These are phyloP conservation scores for Pichia sp. DNA, from an alignment of 1,139 yeast genomes.

Conservation along the genomic window DNA sequence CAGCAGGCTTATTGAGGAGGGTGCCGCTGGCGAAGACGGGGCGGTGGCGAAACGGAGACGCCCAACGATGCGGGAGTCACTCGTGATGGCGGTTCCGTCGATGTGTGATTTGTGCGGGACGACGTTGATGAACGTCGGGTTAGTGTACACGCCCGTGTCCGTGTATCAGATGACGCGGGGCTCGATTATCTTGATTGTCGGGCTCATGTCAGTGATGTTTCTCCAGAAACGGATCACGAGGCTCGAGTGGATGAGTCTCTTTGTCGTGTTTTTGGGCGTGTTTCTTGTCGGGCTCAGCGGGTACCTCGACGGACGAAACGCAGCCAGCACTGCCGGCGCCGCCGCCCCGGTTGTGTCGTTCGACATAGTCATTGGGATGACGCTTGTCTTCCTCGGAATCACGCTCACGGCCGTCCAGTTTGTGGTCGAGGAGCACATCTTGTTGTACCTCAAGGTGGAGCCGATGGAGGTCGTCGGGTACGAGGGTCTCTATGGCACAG, in stretches of 20 bases:
- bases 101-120: constrained; percentile 70
- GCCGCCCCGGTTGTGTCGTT: constrained; percentile 22
- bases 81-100: constrained; percentile 56
- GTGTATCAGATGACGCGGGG: constrained; percentile 85
- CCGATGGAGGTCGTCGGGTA: constrained; percentile 69
- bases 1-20: neutral
- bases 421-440: constrained; percentile 70
- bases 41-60: constrained; percentile 5
- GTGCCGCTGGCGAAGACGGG: constrained; percentile 6
- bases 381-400: constrained; percentile 59
- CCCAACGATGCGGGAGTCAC: constrained; percentile 24
- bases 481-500: constrained; percentile 68
- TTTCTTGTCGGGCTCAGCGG: constrained; percentile 74
- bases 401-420: constrained; percentile 70
- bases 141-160: constrained; percentile 74
- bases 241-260: constrained; percentile 65
- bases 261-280: constrained; percentile 62
- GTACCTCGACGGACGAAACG: constrained; percentile 17
- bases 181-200: constrained; percentile 72
- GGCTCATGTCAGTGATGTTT: constrained; percentile 62
- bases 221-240: constrained; percentile 52
- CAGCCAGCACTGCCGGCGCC: neutral
- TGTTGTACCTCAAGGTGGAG: constrained; percentile 48
- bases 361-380: constrained; percentile 49
- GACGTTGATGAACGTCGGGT: constrained; percentile 71